Percentiles rank a stretch among this genome's conserved stretches.
Conservation (phyloP, 306 rosid species). For the Casuarina equisetifolia region DNA sequence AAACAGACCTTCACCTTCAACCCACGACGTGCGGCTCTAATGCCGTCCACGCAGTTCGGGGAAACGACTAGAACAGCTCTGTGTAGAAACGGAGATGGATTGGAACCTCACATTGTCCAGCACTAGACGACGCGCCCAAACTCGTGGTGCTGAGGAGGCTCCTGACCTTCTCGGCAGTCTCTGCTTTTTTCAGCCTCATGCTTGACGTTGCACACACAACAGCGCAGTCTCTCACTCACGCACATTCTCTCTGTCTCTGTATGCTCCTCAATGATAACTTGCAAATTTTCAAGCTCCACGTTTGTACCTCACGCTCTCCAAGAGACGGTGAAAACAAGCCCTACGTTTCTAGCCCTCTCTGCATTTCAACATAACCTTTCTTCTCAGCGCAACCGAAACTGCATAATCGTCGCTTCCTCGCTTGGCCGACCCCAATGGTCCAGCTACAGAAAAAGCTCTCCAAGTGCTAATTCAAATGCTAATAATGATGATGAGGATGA, state of each 20-base stretch:
- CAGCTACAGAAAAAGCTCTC: slow-evolving; percentile 13
- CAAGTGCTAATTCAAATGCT: background rate
- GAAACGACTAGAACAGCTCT: too few relatives aligned
- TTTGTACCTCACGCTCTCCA: slow-evolving; percentile 32
- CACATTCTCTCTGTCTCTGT: background rate
- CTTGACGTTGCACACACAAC: too few relatives aligned
- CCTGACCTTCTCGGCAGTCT: too few relatives aligned
- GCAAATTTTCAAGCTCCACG: slow-evolving; percentile 44
- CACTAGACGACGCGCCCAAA: too few relatives aligned
- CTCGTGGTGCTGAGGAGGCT: too few relatives aligned
- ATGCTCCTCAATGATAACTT: slow-evolving; percentile 42
- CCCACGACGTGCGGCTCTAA: too few relatives aligned
- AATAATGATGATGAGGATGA: background rate
- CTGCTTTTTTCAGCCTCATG: too few relatives aligned
- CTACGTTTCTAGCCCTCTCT: slow-evolving; percentile 24
- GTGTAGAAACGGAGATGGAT: too few relatives aligned
- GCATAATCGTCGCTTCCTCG: slow-evolving; percentile 38
- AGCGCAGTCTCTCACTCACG: too few relatives aligned
- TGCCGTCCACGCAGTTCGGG: too few relatives aligned
- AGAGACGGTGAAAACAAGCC: slow-evolving; percentile 20
- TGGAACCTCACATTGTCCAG: too few relatives aligned
- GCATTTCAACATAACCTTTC: slow-evolving; percentile 13
- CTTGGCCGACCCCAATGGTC: slow-evolving; percentile 31
- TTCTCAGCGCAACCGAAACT: slow-evolving; percentile 27
- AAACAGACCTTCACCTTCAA: too few relatives aligned